Base-by-base conservation (phyloP, 805 yeast species). In the Candida ortonii region DNA sequence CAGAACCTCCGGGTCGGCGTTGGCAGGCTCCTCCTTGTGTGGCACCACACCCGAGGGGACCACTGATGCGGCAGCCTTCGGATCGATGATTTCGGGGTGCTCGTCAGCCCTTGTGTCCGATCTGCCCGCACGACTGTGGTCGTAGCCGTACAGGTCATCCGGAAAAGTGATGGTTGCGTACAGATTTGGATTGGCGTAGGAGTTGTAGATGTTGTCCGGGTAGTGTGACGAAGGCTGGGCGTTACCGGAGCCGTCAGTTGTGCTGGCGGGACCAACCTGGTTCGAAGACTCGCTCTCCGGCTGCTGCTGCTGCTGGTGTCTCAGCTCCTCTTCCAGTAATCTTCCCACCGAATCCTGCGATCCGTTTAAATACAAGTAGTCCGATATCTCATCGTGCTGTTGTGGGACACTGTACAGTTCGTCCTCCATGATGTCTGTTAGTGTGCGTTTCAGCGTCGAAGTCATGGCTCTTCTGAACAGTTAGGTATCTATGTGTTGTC, bases 381-480 rank as follows among this genome's bases (percentile, higher is more conserved):
- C 51, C 8, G 50, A 43, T 5, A 52, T 38, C 33, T 55, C 57
- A 25, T 42, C 47, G n/a, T 28, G 34, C 9, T 34, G 53, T 23
- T 36, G 45, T 8, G 54, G 50, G 17, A 43, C 36, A 13, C 49
- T 31, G 36, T 52, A 53, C 12, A 55, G 34, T 38, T 57, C 62
- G 23, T 57, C 62, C 28, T 57, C 62, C 50, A 53, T 51, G 17
- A 54, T 47, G 28, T 57, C 61, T 2, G 62, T 55, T n/a, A 53
- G 38, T 11, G 58, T 53, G 29, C 62, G 55, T 36, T 55, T 50
- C 14, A 55, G 34, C 13, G 61, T 47, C 7, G 61, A 46, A 22
- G 56, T 44, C 60, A 57, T 56, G 39, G 38, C n/a, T n/a, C n/a
- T n/a, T n/a, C n/a, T n/a, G n/a, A n/a, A n/a, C n/a, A n/a, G n/a